Base-by-base conservation (phyloP, 805 yeast genomes). In the Kazachstania psychrophila region DNA sequence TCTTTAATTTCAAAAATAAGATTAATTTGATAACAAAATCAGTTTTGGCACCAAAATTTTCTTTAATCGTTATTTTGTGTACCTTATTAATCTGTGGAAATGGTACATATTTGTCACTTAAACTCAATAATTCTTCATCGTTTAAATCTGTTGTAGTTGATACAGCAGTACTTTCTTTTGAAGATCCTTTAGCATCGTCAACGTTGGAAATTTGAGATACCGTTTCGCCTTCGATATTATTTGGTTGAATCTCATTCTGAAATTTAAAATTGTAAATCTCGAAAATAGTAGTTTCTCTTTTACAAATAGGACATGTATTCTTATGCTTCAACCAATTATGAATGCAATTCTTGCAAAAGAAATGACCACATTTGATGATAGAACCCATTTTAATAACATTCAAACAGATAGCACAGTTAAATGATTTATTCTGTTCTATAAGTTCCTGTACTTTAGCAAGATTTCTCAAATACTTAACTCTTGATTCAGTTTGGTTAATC, bases 301-400 rank as follows among this genome's bases (percentile, higher is more conserved):
- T 84, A 61, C 98, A 92, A 46, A 87, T 66, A 0, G 98, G 97
- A 58, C 98, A 92, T 2, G 64, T 60, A 1, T 60, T 54, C 27
- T 71, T 71, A 12, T 64, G 64, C 15, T 58, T 60, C 36, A 81
- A 53, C 98, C 98, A 92, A 37, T 68, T 76, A 14, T 62, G 68
- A 25, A 92, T 64, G 56, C 98, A 92, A 1, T 73, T 82, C 39
- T 75, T 72, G 55, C 98, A 92, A 53, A 81, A 92, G 47, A 77
- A 77, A 59, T 92, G 98, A 0, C 97, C 97, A 68, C 98, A 92
- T 8, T 76, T 76, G 0, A 95, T 80, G 38, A 92, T 64, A 0
- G 92, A 71, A 0, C 98, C 98, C 27, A 76, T 66, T 3, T 72
- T 65, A 34, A 87, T 84, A 2, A 72, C 54, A 4, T 77, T 69